phyloP scores from a whole-genome alignment of 1,139 yeast genomes.

The Meyerozyma sp. region DNA sequence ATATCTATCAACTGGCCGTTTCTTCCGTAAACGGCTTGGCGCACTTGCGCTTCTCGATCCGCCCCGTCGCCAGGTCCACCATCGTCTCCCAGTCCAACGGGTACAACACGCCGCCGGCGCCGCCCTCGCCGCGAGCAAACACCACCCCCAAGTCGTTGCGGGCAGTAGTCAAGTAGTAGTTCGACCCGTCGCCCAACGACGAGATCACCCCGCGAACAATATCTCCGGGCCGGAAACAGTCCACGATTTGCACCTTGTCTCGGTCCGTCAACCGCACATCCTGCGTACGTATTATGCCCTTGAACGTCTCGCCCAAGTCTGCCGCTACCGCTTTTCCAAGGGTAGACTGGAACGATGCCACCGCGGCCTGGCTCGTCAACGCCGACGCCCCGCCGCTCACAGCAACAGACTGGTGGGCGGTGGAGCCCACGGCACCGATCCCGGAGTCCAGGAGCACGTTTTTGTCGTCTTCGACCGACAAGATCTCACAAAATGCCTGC shows the following conservation, averaged over 20 bases:
- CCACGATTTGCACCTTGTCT: constrained; percentile 75
- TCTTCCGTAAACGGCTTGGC: constrained; percentile 77
- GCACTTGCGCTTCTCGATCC: constrained; percentile 76
- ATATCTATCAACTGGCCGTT: too few relatives aligned
- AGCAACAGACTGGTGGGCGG: constrained; percentile 30
- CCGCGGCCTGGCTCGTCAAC: constrained; percentile 33
- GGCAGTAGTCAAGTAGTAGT: constrained; percentile 86
- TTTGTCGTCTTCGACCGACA: constrained; percentile 69
- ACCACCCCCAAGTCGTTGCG: constrained; percentile 90
- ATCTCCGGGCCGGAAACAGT: constrained; percentile 88
- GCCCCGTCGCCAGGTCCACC: constrained; percentile 74
- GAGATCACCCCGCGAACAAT: constrained; percentile 77
- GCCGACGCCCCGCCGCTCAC: constrained; percentile 53
- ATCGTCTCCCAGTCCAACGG: constrained; percentile 96
- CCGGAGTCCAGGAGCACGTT: constrained; percentile 61
- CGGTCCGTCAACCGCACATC: constrained; percentile 90
- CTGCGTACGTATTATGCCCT: constrained; percentile 81
- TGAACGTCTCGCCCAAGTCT: constrained; percentile 86
- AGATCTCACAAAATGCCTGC: constrained; percentile 79
- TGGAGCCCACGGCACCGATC: constrained; percentile 55
- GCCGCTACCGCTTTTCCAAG: constrained; percentile 37
- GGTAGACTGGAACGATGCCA: constrained; percentile 41
- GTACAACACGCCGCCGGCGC: constrained; percentile 77
- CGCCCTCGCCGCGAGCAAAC: constrained; percentile 67
- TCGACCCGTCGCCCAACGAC: constrained; percentile 89